Base-by-base conservation (phyloP, 2,329 filamentous ascomycete genomes). In the Neobulgaria alba region DNA sequence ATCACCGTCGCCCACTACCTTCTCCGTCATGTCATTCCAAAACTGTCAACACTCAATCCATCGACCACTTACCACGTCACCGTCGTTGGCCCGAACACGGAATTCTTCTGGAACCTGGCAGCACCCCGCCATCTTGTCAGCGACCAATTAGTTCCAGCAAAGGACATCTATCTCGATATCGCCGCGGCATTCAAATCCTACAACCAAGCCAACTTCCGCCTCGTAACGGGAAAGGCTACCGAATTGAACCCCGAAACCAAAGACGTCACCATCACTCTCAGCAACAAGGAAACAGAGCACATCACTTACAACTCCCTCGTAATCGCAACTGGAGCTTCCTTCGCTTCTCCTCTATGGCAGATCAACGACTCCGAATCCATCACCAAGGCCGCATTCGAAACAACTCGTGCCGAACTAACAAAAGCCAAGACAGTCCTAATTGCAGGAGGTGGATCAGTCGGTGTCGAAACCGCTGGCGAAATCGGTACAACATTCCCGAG, bases 81-180 rank as follows among this genome's bases (percentile, higher is more conserved):
- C 33, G 60, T 76, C n/a, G 63, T 80, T 53, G 67, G 69, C 45
- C 71, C 73, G 3, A 68, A 68, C 10, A 61, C 64, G 3, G 61
- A 67, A 30, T 75, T 71, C 61, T 78, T 65, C 61, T 76, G 66
- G 55, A 67, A 67, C 30, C 58, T 71, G 17, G 72, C 67, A 1
- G 67, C 72, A 2, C 75, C 75, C 0, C 67, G 76, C 23, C 65
- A 68, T 29, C 57, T 75, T 21, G 63, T 67, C 19, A 71, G 69
- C 19, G 63, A 69, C 1, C 56, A 63, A 1, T 61, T 67, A 18
- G 63, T 77, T 42, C 61, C 63, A 2, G 50, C 64, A 3, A 63
- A 68, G 17, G 67, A 73, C 46, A 63, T 68, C 38, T 63, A 77
- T 38, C 55, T 69, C 30, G 63, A 69, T 2, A 68, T 77, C 48